Evolutionary conservation across 805 yeast species (phyloP), one percentile per base, ranked within the genome.

Genomic region (Wickerhamiella brachini): DNA sequence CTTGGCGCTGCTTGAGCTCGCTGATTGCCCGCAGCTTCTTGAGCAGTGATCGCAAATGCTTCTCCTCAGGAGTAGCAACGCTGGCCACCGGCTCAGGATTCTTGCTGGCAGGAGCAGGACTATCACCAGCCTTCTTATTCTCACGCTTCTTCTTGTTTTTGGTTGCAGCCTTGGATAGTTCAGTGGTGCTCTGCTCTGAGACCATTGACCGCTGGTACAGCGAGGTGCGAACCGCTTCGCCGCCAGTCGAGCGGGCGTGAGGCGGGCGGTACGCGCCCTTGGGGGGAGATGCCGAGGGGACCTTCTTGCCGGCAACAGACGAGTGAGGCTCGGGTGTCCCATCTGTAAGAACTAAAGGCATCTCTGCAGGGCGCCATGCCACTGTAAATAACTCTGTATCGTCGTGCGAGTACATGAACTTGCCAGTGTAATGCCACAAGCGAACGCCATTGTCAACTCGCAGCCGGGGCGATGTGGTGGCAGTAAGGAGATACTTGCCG

Each of bases 211-310:
- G 53, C 45, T 59, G 62, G 51, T 59, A 58, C 41, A 60, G 53
- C 24, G 62, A 56, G 24, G 57, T 54, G 43, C 56, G 65, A 13
- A 65, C 62, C 12, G 67, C 62, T 39, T 62, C 42, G 10, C 67
- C 54, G n/a, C 68, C 63, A 41, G 62, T 60, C 34, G 61, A 54
- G 66, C 95, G 77, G 10, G 97, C 95, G 67, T 88, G 96, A 1
- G 99, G 98, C 22, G 98, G 98, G 66, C 95, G 79, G 66, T 93
- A 93, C 43, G 97, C 97, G 50, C 96, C 95, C 31, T 78, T 75
- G 50, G 89, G 81, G 50, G 75, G 65, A 63, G 75, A 59, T 20
- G 68, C 59, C 23, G 67, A 64, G 23, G 56, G 53, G 22, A 47
- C 51, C 44, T 52, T 56, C 26, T 31, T 29, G 52, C 78, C 85